Base-by-base conservation (phyloP, 768 basidiomycete species). In the Phaeotremella skinneri region DNA sequence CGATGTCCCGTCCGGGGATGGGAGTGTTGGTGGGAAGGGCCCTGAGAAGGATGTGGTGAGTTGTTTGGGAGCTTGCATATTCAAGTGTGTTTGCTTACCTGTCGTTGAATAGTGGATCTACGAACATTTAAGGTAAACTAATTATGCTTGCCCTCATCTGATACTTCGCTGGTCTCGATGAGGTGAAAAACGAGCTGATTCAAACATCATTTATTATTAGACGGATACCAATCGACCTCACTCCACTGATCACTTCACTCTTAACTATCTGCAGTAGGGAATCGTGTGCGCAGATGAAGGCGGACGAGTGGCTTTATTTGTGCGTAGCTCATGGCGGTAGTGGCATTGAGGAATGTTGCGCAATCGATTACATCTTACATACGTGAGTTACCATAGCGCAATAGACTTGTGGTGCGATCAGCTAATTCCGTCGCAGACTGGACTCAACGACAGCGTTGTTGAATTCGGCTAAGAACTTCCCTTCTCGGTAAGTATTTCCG, bases 281-380 rank as follows among this genome's bases (percentile, higher is more conserved):
- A 32, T 84, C 87, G 9, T 99, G 94, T 80, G 90, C 92, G 1
- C 87, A 94, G 78, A 99, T 99, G 94, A 93, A 93, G 77, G 92
- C 93, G n/a, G 90, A 90, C 55, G 91, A 97, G 80, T 97, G 94
- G 94, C 82, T 90, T 27, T 98, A 96, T 78, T 79, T 97, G 4
- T 98, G 94, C 66, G 91, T 93, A 37, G 93, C 91, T 0, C 92
- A 97, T 77, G 91, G 59, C 2, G 63, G 61, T 32, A 59, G 59
- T 13, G 60, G 41, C 13, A 55, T 61, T 2, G 69, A 69, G 86
- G 89, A 91, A 84, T 99, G 94, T 78, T 93, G 90, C 74, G 94
- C 94, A 2, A 94, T 97, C 42, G 93, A 97, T 80, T 98, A 98
- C 79, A 76, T 76, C 32, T 56, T 76, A 25, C 76, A 77, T 66